These are phyloP conservation scores for Malassezia obtusa DNA, from an alignment of 1,284 basidiomycete species.

Conservation along the genomic window DNA sequence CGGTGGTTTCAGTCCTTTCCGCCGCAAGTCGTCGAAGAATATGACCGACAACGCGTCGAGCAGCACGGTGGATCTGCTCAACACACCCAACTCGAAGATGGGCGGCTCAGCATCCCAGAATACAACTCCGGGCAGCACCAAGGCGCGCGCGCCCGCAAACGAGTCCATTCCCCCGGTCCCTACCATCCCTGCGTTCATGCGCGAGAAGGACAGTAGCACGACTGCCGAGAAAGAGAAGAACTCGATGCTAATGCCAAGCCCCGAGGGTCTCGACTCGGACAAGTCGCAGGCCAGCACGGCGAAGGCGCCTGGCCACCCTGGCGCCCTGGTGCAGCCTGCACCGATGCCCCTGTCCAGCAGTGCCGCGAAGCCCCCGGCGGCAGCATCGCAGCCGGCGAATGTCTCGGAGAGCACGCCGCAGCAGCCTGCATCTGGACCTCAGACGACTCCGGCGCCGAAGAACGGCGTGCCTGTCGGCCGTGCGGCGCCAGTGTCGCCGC, in stretches of 20 bases:
- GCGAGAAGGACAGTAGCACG: background rate
- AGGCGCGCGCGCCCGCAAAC: background rate
- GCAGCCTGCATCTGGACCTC: no score
- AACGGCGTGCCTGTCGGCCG: no score
- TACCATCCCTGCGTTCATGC: background rate
- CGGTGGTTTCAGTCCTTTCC: conserved; percentile 6
- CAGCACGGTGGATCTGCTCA: background rate
- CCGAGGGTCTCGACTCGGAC: background rate
- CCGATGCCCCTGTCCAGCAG: no score
- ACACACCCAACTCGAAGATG: background rate
- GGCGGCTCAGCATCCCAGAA: background rate
- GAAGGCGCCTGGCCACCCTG: no score
- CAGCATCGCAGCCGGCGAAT: no score
- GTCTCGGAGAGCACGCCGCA: no score
- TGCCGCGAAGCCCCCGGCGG: no score
- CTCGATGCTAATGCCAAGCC: background rate
- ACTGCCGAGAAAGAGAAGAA: background rate
- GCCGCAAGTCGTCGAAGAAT: conserved; percentile 1
- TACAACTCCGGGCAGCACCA: background rate
- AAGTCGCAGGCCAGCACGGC: background rate
- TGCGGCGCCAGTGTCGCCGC: no score
- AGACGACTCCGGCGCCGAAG: no score
- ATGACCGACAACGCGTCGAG: background rate
- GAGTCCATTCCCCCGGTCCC: background rate
- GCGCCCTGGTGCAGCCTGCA: background rate